A percentile compares a stretch with the other conserved stretches of the same genome.
phyloP scores from a whole-genome alignment of 495 filamentous ascomycete species.

The Copromyces sp. region DNA sequence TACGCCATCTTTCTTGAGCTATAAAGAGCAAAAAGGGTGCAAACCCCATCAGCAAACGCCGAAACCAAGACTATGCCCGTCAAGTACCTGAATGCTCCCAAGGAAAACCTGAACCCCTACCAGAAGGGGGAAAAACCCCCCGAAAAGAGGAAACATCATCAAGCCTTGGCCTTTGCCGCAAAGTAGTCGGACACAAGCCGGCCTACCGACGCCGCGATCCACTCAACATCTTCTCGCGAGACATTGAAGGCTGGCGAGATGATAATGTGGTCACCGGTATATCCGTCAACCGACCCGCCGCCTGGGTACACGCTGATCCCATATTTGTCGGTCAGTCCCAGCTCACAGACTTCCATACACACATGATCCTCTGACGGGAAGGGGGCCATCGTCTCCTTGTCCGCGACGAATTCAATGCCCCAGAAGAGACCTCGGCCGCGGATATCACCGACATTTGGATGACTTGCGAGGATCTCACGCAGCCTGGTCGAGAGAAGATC shows the following conservation, averaged over 20 bases:
- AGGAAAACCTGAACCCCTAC: not conserved
- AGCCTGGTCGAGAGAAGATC: conserved; percentile 37
- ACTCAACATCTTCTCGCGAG: conserved; percentile 49
- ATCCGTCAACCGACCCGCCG: conserved; percentile 55
- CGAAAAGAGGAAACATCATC: not conserved
- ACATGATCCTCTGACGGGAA: conserved; percentile 36
- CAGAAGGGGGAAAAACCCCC: not conserved
- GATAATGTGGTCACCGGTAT: conserved; percentile 63
- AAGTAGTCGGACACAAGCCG: conserved; percentile 29
- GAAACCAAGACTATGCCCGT: not conserved
- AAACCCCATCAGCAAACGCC: not conserved
- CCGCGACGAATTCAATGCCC: conserved; percentile 48
- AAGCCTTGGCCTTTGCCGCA: conserved; percentile 2
- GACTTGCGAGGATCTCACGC: conserved; percentile 28
- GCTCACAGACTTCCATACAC: conserved; percentile 42
- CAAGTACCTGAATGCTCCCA: not conserved
- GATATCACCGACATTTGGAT: conserved; percentile 54
- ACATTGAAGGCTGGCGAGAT: conserved; percentile 68
- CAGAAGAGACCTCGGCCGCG: conserved; percentile 55
- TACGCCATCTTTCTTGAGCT: not conserved
- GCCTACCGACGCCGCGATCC: conserved; percentile 36
- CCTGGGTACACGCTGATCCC: conserved; percentile 62
- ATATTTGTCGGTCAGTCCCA: conserved; percentile 39
- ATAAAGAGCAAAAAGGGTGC: not conserved
- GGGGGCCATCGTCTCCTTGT: conserved; percentile 36